Percentiles rank a stretch among this genome's conserved stretches.
These are phyloP conservation scores for Mallotus repandus DNA, from an alignment of 441 rosid genomes.

Conservation along the genomic window DNA sequence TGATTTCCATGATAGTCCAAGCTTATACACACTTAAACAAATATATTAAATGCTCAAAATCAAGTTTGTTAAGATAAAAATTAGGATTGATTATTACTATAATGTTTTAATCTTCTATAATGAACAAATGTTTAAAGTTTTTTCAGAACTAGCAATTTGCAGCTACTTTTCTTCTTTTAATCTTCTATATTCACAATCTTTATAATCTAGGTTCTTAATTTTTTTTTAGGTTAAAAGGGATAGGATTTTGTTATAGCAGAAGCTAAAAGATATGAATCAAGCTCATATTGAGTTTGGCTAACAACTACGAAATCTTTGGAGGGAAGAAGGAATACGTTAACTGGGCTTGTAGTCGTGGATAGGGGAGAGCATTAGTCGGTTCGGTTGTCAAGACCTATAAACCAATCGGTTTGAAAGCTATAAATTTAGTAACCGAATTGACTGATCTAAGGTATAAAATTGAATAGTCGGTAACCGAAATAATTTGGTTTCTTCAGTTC, in stretches of 20 bases:
- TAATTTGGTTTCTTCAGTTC: too few species aligned
- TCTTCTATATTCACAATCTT: constrained; percentile 15
- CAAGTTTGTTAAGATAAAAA: too few species aligned
- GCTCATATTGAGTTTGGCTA: constrained; percentile 60
- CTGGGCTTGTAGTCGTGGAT: constrained; percentile 63
- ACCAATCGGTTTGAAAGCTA: too few species aligned
- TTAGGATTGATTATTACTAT: too few species aligned
- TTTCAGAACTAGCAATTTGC: neutral
- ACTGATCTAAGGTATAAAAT: too few species aligned
- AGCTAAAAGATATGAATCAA: constrained; percentile 58
- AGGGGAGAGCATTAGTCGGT: neutral
- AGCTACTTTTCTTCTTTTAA: neutral
- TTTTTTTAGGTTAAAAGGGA: constrained; percentile 36
- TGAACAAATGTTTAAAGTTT: constrained; percentile 83
- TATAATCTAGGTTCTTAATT: constrained; percentile 6
- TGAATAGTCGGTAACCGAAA: too few species aligned
- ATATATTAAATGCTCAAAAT: too few species aligned
- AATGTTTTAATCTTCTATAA: constrained; percentile 86
- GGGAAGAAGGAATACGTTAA: constrained; percentile 70
- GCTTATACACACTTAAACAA: too few species aligned
- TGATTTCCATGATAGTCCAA: too few species aligned
- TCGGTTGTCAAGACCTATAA: too few species aligned
- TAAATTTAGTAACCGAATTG: too few species aligned
- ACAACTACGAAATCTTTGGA: constrained; percentile 67
- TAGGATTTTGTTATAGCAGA: constrained; percentile 74